phyloP scores from a whole-genome alignment of 2,329 filamentous ascomycete genomes.

The Beauveria sp. region DNA sequence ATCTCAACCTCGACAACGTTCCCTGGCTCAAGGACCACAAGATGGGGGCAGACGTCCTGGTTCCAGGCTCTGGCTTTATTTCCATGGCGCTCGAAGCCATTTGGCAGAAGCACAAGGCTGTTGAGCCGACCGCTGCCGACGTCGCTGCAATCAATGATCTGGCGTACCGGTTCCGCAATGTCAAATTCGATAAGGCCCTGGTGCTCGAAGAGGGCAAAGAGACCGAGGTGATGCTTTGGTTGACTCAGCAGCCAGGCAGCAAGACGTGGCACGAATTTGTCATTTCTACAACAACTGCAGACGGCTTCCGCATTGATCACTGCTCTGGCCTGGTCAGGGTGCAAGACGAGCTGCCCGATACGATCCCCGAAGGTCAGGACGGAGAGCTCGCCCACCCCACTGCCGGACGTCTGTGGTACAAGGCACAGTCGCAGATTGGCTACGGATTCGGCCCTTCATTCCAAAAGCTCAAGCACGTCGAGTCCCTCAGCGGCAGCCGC shows the following conservation, averaged over 20 bases:
- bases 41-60: conserved; percentile 30
- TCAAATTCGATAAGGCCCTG: conserved; percentile 5
- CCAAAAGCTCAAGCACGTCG: conserved; percentile 2
- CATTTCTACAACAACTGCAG: neutral
- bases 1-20: conserved; percentile 28
- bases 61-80: conserved; percentile 36
- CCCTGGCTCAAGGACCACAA: conserved; percentile 39
- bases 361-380: neutral
- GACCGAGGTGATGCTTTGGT: neutral
- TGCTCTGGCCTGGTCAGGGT: neutral
- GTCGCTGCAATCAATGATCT: neutral
- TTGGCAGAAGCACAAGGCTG: conserved; percentile 13
- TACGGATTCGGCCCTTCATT: conserved; percentile 3
- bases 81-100: conserved; percentile 35
- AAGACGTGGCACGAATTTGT: neutral
- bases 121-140: neutral
- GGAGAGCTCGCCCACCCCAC: neutral
- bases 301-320: conserved; percentile 1
- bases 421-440: neutral
- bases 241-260: neutral
- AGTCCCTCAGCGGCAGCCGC: neutral
- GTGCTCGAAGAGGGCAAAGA: neutral
- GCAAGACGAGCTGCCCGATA: neutral
- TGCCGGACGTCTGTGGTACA: neutral
- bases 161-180: conserved; percentile 4